Evolutionary conservation across 2,329 filamentous ascomycete genomes (phyloP).

Genomic region (Bipolaris victoriae): DNA sequence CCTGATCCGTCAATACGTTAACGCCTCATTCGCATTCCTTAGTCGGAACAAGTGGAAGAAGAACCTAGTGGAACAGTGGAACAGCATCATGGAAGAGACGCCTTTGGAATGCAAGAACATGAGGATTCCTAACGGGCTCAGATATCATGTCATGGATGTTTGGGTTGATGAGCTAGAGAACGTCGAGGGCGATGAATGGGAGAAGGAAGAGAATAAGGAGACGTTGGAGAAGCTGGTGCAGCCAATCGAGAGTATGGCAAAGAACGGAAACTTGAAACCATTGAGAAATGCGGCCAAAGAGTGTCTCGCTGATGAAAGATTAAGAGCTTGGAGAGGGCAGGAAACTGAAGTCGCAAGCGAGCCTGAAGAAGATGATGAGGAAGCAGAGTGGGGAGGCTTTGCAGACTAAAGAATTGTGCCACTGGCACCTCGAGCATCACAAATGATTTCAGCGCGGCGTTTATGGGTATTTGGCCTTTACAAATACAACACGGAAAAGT

Average conservation of each 20-base stretch:
- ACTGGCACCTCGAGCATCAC: slow-evolving; percentile 5
- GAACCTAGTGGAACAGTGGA: slow-evolving; percentile 50
- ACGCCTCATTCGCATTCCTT: slow-evolving; percentile 66
- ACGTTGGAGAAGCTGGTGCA: slow-evolving; percentile 59
- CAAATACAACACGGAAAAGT: slow-evolving; percentile 7
- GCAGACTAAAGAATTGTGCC: slow-evolving; percentile 58
- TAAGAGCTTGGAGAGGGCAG: slow-evolving; percentile 65
- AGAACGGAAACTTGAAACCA: slow-evolving; percentile 69
- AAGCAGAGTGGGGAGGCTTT: slow-evolving; percentile 72
- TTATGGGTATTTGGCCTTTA: slow-evolving; percentile 5
- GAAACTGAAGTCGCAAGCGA: slow-evolving; percentile 50
- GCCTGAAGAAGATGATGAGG: slow-evolving; percentile 55
- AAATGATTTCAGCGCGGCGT: slow-evolving; percentile 25
- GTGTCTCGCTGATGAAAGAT: slow-evolving; percentile 73
- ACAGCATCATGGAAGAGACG: slow-evolving; percentile 55
- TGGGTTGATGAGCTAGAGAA: slow-evolving; percentile 90
- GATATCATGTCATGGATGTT: slow-evolving; percentile 87
- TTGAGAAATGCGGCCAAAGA: slow-evolving; percentile 74
- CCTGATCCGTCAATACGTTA: slow-evolving; percentile 78
- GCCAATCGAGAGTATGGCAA: slow-evolving; percentile 63
- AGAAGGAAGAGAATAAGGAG: slow-evolving; percentile 40
- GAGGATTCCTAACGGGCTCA: slow-evolving; percentile 79
- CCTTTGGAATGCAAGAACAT: slow-evolving; percentile 55
- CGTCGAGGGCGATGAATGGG: slow-evolving; percentile 58
- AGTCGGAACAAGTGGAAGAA: slow-evolving; percentile 52